Evolutionary conservation across 148 eudicot species (phyloP), one percentile per base, ranked within the genome.

Genomic region (Euryodendron excelsum): DNA sequence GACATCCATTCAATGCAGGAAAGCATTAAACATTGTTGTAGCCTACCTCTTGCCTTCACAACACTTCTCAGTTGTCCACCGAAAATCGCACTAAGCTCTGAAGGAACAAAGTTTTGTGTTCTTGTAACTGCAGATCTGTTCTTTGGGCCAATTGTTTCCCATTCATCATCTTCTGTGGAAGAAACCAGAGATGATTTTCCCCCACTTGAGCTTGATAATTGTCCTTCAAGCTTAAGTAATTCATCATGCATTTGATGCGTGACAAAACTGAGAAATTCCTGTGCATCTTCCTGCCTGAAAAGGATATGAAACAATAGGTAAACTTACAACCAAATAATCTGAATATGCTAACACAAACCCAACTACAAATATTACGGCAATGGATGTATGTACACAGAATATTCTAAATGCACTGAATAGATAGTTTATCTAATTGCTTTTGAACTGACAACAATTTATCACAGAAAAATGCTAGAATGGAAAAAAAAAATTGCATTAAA

Each of bases 191-290:
- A 87, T 31, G 86, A 72, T 45, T 92, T 83, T 21, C 82, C 85
- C 55, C 84, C 91, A 82, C 56, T 85, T 58, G 69, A 78, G 75
- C 71, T 84, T 34, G 89, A 75, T 73, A 65, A 41, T 64, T 87
- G 87, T 6, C 97, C 99, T 72, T 85, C 94, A 79, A 96, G 86
- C 87, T 93, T 96, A 31, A 91, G 92, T 79, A 96, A 86, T 77
- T 96, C 99, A 86, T 96, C 92, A 85, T 96, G 99, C 99, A 93
- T 90, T 72, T 85, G 97, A 82, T 96, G 89, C 97, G 93, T 91
- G 73, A 96, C 81, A 78, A 86, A 96, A 85, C 99, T 93, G 71
- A 96, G 84, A 77, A 96, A 96, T 78, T 96, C 99, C 83, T 96
- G 99, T 44, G 97, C 99, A 86, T 96, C 99, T 88, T 96, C 99